These are phyloP conservation scores for Termitomyces sp. DNA, from an alignment of 768 basidiomycete species.

Conservation along the genomic window DNA sequence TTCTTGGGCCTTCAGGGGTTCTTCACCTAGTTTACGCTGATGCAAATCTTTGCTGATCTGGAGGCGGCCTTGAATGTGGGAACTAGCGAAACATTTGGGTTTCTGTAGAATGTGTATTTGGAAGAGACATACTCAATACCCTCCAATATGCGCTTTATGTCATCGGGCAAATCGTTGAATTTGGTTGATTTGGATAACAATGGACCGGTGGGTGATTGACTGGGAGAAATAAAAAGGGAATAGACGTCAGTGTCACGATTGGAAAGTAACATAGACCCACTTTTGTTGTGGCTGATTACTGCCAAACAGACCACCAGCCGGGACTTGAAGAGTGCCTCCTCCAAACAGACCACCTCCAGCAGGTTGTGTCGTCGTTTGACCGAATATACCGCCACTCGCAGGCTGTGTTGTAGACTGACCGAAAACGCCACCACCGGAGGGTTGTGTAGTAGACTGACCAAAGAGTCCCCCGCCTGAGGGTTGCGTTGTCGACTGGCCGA, in stretches of 20 bases:
- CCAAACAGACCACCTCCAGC: conserved; percentile 16
- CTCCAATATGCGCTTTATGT: conserved; percentile 59
- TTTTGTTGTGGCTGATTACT: conserved; percentile 26
- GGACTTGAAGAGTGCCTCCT: conserved; percentile 22
- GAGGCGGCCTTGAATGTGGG: conserved; percentile 69
- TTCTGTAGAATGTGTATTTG: not conserved
- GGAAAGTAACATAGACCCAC: not conserved
- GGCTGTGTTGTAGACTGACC: conserved; percentile 17
- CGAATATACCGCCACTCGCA: conserved; percentile 21
- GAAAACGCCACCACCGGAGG: conserved; percentile 21
- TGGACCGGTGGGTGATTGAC: conserved; percentile 23
- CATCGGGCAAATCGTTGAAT: conserved; percentile 79
- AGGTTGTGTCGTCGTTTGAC: conserved; percentile 18
- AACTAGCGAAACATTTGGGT: conserved; percentile 28
- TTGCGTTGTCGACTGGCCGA: conserved; percentile 16
- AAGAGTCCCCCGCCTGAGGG: conserved; percentile 9
- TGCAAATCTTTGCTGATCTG: conserved; percentile 79
- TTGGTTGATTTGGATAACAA: conserved; percentile 58
- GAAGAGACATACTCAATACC: conserved; percentile 54
- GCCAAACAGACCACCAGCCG: conserved; percentile 27
- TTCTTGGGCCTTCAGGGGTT: conserved; percentile 68
- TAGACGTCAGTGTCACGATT: not conserved
- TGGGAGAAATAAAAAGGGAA: conserved; percentile 1
- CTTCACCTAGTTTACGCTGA: conserved; percentile 69
- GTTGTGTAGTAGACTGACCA: conserved; percentile 15